Evolutionary conservation across 179 eudicot species (phyloP), one percentile per base, ranked within the genome.

Genomic region (Beta corolliflora): DNA sequence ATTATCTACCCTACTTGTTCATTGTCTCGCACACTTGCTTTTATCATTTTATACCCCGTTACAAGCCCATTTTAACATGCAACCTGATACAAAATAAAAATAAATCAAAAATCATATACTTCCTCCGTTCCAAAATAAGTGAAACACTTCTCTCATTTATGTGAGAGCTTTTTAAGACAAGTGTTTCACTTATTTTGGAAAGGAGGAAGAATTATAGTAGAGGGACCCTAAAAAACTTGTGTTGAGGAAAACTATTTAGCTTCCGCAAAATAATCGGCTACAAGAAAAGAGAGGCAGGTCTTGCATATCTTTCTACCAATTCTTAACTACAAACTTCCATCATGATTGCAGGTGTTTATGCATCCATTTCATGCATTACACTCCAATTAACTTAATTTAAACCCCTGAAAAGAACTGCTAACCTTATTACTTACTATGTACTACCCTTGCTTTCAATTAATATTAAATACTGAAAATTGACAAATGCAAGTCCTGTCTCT

Each of bases 271-370:
- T 46, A 46, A 7, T 6, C 14, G 25, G 50, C 14, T 18, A 15
- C 9, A 16, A 6, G 9, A 48, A 9, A 48, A 48, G 1, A 55
- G 9, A 41, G 29, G 78, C 54, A 71, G 75, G 64, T 55, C 18
- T 56, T 44, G 44, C 75, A 61, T 66, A 56, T 15, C 70, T 76
- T 21, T 81, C 59, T 59, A 74, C 36, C 65, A n/a, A 45, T 73
- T 50, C 23, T 60, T 55, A 76, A 69, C 36, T 56, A 55, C 45
- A 56, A 76, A 69, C 71, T 61, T 14, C 10, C 18, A 25, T 48
- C 15, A 45, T 65, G 21, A 41, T 75, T 69, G 53, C n/a, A 63
- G 46, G 83, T 70, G 86, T 76, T 83, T 79, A 76, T 67, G 83
- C 72, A 71, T 83, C 76, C 31, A 66, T 83, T 79, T 83, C 80